phyloP scores from a whole-genome alignment of 192 early-diverging fungal species.

The Tieghemiomyces parasiticus region DNA sequence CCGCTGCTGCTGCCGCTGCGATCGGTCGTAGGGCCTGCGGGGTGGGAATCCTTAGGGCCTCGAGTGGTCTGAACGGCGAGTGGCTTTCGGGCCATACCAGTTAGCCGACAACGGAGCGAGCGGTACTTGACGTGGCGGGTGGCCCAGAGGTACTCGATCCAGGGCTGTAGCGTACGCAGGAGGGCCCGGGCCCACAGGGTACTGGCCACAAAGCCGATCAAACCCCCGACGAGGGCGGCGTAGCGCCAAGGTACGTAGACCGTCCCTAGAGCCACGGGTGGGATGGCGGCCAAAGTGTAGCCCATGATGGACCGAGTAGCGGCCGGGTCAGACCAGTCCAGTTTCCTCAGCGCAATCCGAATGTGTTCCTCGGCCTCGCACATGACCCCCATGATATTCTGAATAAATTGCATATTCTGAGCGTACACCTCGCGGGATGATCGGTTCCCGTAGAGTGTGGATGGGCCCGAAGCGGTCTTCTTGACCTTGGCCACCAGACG shows the following conservation, averaged over 20 bases:
- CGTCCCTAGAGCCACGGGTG: not conserved
- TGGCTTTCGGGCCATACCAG: not conserved
- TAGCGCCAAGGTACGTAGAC: not conserved
- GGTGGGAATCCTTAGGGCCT: no score
- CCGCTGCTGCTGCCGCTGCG: conserved; percentile 2
- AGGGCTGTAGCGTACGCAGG: conserved; percentile 22
- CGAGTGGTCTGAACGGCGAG: not conserved
- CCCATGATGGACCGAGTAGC: not conserved
- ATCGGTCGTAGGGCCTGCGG: not conserved
- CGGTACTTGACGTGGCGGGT: not conserved
- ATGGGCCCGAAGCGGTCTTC: conserved; percentile 3
- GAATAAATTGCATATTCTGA: conserved; percentile 34
- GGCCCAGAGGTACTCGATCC: conserved; percentile 9
- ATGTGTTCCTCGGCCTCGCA: conserved; percentile 8
- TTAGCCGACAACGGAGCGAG: not conserved
- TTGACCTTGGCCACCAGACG: not conserved
- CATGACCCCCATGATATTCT: conserved; percentile 33
- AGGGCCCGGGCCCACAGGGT: conserved; percentile 28
- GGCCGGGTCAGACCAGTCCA: conserved; percentile 5
- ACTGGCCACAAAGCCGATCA: conserved; percentile 26
- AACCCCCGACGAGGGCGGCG: conserved; percentile 14
- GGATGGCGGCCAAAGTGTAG: not conserved
- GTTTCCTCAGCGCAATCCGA: not conserved
- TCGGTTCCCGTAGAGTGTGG: conserved; percentile 14
- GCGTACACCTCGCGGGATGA: conserved; percentile 11